Evolutionary conservation across 257 asterid species (phyloP).

Genomic region (Voacanga thouarsii): DNA sequence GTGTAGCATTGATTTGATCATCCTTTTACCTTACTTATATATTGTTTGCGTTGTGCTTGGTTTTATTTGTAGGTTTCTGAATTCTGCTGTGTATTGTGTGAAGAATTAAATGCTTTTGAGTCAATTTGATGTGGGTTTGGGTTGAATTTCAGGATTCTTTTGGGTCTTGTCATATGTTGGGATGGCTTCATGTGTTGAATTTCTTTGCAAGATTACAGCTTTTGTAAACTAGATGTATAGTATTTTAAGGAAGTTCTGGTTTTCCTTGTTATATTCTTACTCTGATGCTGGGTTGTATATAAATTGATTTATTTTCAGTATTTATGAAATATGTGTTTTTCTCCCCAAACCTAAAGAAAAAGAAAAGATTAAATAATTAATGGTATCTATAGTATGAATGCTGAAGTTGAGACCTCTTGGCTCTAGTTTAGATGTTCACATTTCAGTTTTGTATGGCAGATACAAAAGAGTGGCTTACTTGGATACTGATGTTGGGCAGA

Average conservation of each 20-base stretch:
- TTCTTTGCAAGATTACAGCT: neutral
- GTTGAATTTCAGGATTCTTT: neutral
- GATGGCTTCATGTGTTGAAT: neutral
- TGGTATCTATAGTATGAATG: neutral
- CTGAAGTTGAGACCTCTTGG: neutral
- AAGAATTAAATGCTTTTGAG: neutral
- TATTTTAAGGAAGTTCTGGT: neutral
- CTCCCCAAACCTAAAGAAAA: neutral
- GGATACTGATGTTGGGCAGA: constrained; percentile 97
- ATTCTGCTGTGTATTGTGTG: neutral
- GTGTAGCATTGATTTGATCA: constrained; percentile 25
- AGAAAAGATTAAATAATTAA: neutral
- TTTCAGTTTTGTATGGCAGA: constrained; percentile 35
- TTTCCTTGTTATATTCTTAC: neutral
- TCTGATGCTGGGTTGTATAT: neutral
- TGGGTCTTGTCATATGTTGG: neutral
- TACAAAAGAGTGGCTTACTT: constrained; percentile 81
- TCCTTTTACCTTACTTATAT: neutral
- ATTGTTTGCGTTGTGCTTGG: neutral
- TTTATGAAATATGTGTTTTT: neutral
- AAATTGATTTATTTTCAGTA: neutral
- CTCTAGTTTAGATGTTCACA: neutral
- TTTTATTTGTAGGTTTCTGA: neutral
- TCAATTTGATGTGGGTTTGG: neutral
- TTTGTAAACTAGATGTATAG: neutral